Percentiles rank a stretch among this genome's conserved stretches.
phyloP scores from a whole-genome alignment of 2,329 filamentous ascomycete species.

The Botrytis hyacinthi region DNA sequence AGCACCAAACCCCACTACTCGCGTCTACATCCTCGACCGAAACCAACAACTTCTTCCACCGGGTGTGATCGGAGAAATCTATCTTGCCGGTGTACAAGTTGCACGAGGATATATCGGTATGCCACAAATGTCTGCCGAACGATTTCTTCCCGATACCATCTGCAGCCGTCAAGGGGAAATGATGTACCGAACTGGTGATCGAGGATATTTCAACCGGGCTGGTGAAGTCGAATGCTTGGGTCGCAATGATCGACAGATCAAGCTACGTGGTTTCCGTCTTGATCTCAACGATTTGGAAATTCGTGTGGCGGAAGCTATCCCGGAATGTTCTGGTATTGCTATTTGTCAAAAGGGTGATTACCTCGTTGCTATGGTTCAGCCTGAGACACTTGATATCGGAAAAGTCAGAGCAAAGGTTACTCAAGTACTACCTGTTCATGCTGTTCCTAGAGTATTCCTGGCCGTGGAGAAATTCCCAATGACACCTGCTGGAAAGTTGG shows the following conservation, averaged over 20 bases:
- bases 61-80: slow-evolving; percentile 45
- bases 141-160: slow-evolving; percentile 39
- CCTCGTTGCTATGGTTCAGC: slow-evolving; percentile 37
- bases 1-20: slow-evolving; percentile 39
- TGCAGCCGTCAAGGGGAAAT: slow-evolving; percentile 25
- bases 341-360: slow-evolving; percentile 32
- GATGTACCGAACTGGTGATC: slow-evolving; percentile 47
- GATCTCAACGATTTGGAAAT: slow-evolving; percentile 44
- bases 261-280: slow-evolving; percentile 42
- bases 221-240: slow-evolving; percentile 43
- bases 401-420: slow-evolving; percentile 19
- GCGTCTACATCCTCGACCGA: slow-evolving; percentile 45
- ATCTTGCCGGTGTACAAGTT: slow-evolving; percentile 46
- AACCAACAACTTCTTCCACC: slow-evolving; percentile 35
- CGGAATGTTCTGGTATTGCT: slow-evolving; percentile 29
- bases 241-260: slow-evolving; percentile 45
- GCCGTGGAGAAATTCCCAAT: slow-evolving; percentile 36
- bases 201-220: slow-evolving; percentile 40
- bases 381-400: slow-evolving; percentile 21
- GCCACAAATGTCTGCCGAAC: slow-evolving; percentile 35
- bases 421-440: slow-evolving; percentile 31
- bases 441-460: slow-evolving; percentile 34
- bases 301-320: slow-evolving; percentile 29
- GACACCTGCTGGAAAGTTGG: slow-evolving; percentile 38
- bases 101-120: slow-evolving; percentile 43